Evolutionary conservation across 352 stramenopile genomes (phyloP).

Genomic region (Thalassiosira ordinaria): DNA sequence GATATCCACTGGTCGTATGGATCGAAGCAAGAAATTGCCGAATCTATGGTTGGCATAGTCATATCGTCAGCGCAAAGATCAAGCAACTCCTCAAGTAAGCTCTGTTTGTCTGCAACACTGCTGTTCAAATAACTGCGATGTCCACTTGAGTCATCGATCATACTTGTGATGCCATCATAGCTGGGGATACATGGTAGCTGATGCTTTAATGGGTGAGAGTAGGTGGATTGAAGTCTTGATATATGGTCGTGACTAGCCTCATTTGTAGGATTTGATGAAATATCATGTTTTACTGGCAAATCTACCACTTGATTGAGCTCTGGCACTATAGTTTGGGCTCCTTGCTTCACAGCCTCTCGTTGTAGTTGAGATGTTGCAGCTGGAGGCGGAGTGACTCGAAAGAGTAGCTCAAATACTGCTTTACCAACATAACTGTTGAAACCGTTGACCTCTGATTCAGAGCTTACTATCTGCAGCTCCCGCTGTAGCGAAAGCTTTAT

Average conservation of each 20-base stretch:
- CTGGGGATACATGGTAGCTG: neutral
- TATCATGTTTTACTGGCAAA: neutral
- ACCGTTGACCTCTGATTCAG: conserved; percentile 3
- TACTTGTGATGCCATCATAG: neutral
- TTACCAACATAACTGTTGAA: conserved; percentile 21
- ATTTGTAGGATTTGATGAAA: conserved; percentile 1
- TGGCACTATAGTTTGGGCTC: neutral
- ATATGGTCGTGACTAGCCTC: neutral
- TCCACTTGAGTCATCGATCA: conserved; percentile 3
- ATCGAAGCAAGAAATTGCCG: conserved; percentile 22
- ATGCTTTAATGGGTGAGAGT: neutral
- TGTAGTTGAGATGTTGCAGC: neutral
- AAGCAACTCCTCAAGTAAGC: conserved; percentile 51
- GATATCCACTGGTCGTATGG: conserved; percentile 52
- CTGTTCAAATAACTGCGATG: conserved; percentile 3
- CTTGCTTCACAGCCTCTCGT: neutral
- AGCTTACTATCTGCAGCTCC: conserved; percentile 16
- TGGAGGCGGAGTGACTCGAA: conserved; percentile 18
- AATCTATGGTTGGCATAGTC: conserved; percentile 49
- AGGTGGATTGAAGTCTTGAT: too few relatives aligned
- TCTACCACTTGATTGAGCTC: neutral
- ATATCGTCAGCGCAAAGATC: conserved; percentile 60
- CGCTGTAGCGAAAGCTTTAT: conserved; percentile 14
- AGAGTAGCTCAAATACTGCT: conserved; percentile 38
- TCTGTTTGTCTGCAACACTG: conserved; percentile 19